Conservation (phyloP, 768 basidiomycete species). For the Cubamyces lactineus region DNA sequence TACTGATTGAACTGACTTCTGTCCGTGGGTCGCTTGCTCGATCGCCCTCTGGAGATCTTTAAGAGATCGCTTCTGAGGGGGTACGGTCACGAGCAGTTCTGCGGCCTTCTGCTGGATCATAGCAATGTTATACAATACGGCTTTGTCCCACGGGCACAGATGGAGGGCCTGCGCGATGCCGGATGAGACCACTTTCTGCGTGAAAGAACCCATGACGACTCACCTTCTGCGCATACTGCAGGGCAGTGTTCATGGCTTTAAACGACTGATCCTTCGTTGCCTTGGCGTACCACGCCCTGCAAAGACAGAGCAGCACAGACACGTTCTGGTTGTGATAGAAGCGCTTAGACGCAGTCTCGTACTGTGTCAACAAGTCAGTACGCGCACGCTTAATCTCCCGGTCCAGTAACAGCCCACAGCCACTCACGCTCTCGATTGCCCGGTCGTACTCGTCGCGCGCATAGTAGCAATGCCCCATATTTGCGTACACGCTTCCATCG, state of each 20-base stretch:
- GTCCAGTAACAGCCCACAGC: not conserved
- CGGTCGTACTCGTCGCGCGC: conserved; percentile 91
- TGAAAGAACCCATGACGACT: conserved; percentile 17
- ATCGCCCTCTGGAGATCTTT: conserved; percentile 80
- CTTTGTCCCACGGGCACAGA: conserved; percentile 85
- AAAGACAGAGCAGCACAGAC: conserved; percentile 79
- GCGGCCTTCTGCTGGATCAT: conserved; percentile 98
- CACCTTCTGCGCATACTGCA: conserved; percentile 82
- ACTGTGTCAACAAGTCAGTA: conserved; percentile 50
- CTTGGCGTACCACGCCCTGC: conserved; percentile 93
- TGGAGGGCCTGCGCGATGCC: conserved; percentile 67
- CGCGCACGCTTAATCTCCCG: not conserved
- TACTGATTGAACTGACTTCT: conserved; percentile 58
- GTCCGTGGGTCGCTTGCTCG: conserved; percentile 81
- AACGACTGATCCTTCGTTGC: conserved; percentile 89
- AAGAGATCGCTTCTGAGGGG: conserved; percentile 75
- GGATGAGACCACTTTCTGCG: not conserved
- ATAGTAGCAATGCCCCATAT: conserved; percentile 97
- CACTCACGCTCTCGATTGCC: conserved; percentile 90
- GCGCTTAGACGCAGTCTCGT: conserved; percentile 85
- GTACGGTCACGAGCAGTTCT: conserved; percentile 80
- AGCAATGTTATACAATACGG: conserved; percentile 92
- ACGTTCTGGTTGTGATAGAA: conserved; percentile 77
- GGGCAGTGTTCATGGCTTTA: conserved; percentile 78
- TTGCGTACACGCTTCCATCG: conserved; percentile 87